These are phyloP conservation scores for Pestalotiopsis sp. DNA, from an alignment of 2,329 filamentous ascomycete genomes.

Conservation along the genomic window DNA sequence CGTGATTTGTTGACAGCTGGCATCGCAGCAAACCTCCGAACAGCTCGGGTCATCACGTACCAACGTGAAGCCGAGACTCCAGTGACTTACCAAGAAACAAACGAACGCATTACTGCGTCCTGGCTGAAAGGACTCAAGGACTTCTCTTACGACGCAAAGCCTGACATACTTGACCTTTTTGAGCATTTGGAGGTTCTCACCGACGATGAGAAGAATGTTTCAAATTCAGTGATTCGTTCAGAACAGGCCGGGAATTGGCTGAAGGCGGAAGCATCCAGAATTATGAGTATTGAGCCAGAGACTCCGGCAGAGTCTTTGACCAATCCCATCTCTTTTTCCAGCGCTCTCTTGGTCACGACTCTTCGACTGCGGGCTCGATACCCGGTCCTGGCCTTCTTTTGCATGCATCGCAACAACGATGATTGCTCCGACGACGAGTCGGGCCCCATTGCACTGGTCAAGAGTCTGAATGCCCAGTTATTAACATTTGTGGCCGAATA, in stretches of 20 bases:
- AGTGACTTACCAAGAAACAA: not conserved
- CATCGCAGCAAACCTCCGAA: not conserved
- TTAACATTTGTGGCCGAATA: not conserved
- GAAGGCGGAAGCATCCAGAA: not conserved
- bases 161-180: constrained; percentile 16
- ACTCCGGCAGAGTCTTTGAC: constrained; percentile 8
- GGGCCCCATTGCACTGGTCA: constrained; percentile 2
- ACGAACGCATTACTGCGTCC: not conserved
- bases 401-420: constrained; percentile 14
- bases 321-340: constrained; percentile 18
- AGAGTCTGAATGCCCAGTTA: not conserved
- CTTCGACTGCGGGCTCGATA: constrained; percentile 3
- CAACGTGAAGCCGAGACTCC: not conserved
- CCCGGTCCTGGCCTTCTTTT: constrained; percentile 18
- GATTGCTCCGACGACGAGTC: constrained; percentile 1
- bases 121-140: constrained; percentile 1
- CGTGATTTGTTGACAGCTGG: not conserved
- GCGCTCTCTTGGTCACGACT: constrained; percentile 11
- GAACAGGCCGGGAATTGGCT: not conserved
- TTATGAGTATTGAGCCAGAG: constrained; percentile 12
- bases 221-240: not conserved
- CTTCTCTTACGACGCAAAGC: constrained; percentile 3
- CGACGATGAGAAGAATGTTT: not conserved
- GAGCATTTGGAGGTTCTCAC: not conserved
- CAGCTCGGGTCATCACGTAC: not conserved